Evolutionary conservation across 139 green algal species (phyloP).

Genomic region (Picochlorum sp.): DNA sequence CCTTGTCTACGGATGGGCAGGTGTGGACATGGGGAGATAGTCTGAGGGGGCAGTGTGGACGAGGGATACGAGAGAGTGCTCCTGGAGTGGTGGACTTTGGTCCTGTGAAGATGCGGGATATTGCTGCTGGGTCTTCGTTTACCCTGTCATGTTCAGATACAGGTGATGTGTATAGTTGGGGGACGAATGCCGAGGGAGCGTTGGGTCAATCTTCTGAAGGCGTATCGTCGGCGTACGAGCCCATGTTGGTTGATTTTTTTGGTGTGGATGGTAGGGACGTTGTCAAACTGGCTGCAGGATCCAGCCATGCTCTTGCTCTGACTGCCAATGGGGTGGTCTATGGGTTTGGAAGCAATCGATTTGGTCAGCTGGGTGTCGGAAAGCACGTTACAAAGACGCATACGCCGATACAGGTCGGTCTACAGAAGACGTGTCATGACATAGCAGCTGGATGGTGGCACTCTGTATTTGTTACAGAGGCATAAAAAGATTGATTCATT

Average conservation of each 20-base stretch:
- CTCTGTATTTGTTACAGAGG: slow-evolving; percentile 22
- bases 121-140: slow-evolving; percentile 37
- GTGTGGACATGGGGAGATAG: slow-evolving; percentile 32
- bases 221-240: slow-evolving; percentile 5
- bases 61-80: not conserved
- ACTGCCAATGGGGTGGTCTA: slow-evolving; percentile 12
- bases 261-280: slow-evolving; percentile 14
- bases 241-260: slow-evolving; percentile 25
- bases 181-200: slow-evolving; percentile 41
- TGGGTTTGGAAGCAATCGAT: slow-evolving; percentile 32
- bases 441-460: slow-evolving; percentile 42
- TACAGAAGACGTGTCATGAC: slow-evolving; percentile 10
- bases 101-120: slow-evolving; percentile 15
- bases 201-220: slow-evolving; percentile 30
- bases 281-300: slow-evolving; percentile 24
- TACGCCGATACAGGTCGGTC: not conserved
- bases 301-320: slow-evolving; percentile 33
- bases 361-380: slow-evolving; percentile 37
- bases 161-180: slow-evolving; percentile 45
- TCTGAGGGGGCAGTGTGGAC: slow-evolving; percentile 37
- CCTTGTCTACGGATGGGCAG: slow-evolving; percentile 45
- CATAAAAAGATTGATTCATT: slow-evolving; percentile 28
- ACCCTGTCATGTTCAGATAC: slow-evolving; percentile 28
- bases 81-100: slow-evolving; percentile 16
- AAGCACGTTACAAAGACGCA: not conserved